Percentiles rank a stretch among this genome's conserved stretches.
Conservation (phyloP, 352 stramenopile genomes). For the Globisporangium viniferum region DNA sequence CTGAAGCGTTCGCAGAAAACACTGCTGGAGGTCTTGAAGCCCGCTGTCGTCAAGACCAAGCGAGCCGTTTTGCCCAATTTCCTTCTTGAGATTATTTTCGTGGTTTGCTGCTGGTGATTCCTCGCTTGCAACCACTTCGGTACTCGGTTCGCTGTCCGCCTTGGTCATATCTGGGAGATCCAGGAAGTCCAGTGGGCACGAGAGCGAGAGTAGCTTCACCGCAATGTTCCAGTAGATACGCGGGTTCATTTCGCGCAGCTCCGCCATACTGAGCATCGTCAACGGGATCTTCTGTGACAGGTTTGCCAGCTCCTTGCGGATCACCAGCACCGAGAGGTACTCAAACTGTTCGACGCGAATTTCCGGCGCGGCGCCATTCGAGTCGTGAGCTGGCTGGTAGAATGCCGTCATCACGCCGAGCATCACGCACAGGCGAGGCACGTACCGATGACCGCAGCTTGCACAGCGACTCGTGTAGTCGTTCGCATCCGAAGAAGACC, state of each 20-base stretch:
- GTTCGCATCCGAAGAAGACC: slow-evolving; percentile 27
- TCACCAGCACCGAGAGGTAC: slow-evolving; percentile 41
- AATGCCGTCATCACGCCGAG: slow-evolving; percentile 29
- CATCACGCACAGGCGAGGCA: slow-evolving; percentile 36
- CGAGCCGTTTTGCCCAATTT: background rate
- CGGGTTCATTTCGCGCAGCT: slow-evolving; percentile 31
- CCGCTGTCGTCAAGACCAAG: background rate
- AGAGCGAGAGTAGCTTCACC: slow-evolving; percentile 44
- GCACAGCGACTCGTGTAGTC: slow-evolving; percentile 41
- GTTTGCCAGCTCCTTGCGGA: slow-evolving; percentile 44
- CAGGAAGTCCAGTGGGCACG: slow-evolving; percentile 42
- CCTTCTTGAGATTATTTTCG: background rate
- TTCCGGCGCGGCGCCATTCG: background rate
- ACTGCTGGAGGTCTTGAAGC: background rate
- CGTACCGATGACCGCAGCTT: slow-evolving; percentile 27
- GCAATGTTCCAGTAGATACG: slow-evolving; percentile 64
- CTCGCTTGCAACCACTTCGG: background rate
- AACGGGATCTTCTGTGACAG: slow-evolving; percentile 35
- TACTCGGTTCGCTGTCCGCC: background rate
- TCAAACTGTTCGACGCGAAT: slow-evolving; percentile 35
- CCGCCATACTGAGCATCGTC: slow-evolving; percentile 33
- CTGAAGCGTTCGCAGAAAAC: background rate
- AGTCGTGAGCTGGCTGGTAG: slow-evolving; percentile 9
- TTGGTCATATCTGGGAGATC: slow-evolving; percentile 29
- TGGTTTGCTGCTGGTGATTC: background rate